Evolutionary conservation across 495 filamentous ascomycete genomes (phyloP), one percentile per base, ranked within the genome.

Genomic region (Penicillium atrosanguineum): DNA sequence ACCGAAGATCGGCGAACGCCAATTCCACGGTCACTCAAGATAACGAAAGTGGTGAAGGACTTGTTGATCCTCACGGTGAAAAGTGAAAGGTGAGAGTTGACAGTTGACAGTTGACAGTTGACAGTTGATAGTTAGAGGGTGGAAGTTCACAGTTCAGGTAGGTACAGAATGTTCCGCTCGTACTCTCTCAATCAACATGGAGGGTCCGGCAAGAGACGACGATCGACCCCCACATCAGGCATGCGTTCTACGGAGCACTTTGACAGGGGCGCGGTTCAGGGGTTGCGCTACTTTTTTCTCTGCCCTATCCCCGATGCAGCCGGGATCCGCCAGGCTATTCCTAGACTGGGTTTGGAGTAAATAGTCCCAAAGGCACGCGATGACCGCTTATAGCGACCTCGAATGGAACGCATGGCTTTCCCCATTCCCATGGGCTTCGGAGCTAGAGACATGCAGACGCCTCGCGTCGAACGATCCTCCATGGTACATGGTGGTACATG

Each of bases 231-330:
- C 63, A 67, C 61, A 64, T 55, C 29, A 47, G 55, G 59, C 53
- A 52, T 62, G 40, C 39, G 51, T 56, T 62, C 59, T 54, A 55
- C 62, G 63, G 63, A 63, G 60, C 59, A 62, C 34, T 29, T 46
- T 62, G 58, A 58, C 56, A 59, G 55, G 57, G 61, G 61, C 55
- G 57, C 55, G 57, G 63, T 64, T 67, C 63, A 67, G 63, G 63
- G 63, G 63, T 61, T 61, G 59, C 42, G 52, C 48, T 36, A 55
- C 43, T 37, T 20, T 50, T 18, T 16, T 44, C 48, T 0, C 12
- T 6, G 41, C 53, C 47, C 52, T 57, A 55, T 48, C 14, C 52
- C 46, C 40, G 14, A 55, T 44, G 15, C 16, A 29, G 31, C 23
- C 29, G 39, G 52, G 52, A 50, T 45, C 46, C 52, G 52, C 52